phyloP scores from a whole-genome alignment of 805 yeast genomes.

The Pichia occidentalis region DNA sequence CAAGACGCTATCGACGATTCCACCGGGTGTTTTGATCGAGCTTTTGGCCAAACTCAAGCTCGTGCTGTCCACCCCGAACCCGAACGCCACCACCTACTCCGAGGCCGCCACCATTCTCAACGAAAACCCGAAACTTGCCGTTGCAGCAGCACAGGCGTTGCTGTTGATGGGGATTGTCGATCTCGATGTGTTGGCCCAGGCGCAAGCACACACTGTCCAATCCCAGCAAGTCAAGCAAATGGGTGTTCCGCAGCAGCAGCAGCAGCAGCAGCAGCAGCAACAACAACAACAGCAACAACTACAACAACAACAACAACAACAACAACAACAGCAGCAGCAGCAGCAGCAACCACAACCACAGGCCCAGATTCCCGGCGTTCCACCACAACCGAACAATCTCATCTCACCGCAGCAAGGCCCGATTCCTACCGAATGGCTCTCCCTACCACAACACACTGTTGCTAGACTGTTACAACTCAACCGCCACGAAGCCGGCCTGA shows the following conservation, averaged over 20 bases:
- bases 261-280: conserved; percentile 15
- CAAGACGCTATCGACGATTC: conserved; percentile 52
- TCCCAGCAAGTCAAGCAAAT: conserved; percentile 16
- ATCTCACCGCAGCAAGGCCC: too few species aligned
- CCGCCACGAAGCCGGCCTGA: conserved; percentile 50
- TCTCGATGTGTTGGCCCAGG: conserved; percentile 56
- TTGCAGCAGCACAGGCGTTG: conserved; percentile 67
- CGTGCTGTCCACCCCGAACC: conserved; percentile 44
- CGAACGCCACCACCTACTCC: conserved; percentile 32
- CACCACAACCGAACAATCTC: too few species aligned
- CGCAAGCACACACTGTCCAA: conserved; percentile 21
- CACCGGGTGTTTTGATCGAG: conserved; percentile 67
- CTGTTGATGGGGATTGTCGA: conserved; percentile 73
- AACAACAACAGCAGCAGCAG: conserved; percentile 8
- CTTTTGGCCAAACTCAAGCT: conserved; percentile 60
- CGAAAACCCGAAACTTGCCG: conserved; percentile 50
- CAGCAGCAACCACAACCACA: conserved; percentile 8
- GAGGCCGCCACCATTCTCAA: conserved; percentile 49
- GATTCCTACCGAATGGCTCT: conserved; percentile 40
- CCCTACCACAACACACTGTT: conserved; percentile 42
- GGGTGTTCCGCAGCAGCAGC: background rate
- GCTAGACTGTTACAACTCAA: conserved; percentile 46
- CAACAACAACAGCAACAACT: conserved; percentile 11
- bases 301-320: conserved; percentile 9
- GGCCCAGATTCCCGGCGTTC: too few species aligned